Evolutionary conservation across 73 alveolate species (phyloP).

Genomic region (Tetrahymena malaccensis): DNA sequence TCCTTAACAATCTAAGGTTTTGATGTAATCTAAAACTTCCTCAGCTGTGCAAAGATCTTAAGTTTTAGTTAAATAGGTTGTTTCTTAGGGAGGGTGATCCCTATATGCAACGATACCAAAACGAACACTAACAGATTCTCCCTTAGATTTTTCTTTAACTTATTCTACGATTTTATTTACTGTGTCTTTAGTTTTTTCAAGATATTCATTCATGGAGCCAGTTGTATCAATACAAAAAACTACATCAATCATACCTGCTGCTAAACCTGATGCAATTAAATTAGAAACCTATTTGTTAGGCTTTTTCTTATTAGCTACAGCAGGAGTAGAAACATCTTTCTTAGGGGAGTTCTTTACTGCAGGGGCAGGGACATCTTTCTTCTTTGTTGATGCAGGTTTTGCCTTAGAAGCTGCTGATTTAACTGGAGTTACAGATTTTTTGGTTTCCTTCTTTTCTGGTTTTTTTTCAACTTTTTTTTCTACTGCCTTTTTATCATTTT

Average conservation of each 20-base stretch:
- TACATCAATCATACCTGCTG: constrained; percentile 60
- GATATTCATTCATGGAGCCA: constrained; percentile 66
- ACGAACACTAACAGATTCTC: constrained; percentile 54
- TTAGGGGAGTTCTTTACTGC: neutral
- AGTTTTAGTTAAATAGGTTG: constrained; percentile 60
- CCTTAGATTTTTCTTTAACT: constrained; percentile 52
- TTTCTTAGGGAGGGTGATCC: constrained; percentile 81
- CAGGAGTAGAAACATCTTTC: neutral
- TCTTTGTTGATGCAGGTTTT: neutral
- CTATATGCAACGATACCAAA: constrained; percentile 79
- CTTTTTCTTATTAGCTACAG: neutral
- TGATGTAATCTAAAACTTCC: constrained; percentile 50
- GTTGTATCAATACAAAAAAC: constrained; percentile 84
- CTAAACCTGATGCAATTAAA: constrained; percentile 4
- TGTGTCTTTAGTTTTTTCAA: constrained; percentile 55
- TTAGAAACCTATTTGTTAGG: constrained; percentile 1
- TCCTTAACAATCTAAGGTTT: constrained; percentile 32
- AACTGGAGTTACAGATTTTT: neutral
- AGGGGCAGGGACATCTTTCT: neutral
- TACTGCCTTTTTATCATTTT: neutral
- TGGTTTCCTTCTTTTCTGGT: neutral
- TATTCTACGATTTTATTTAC: constrained; percentile 56
- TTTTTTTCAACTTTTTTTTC: neutral
- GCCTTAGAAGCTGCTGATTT: neutral
- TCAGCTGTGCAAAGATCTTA: constrained; percentile 64